A percentile compares a stretch with the other conserved stretches of the same genome.
phyloP scores from a whole-genome alignment of 805 yeast species.

The Cyberlindnera subsufficiens region DNA sequence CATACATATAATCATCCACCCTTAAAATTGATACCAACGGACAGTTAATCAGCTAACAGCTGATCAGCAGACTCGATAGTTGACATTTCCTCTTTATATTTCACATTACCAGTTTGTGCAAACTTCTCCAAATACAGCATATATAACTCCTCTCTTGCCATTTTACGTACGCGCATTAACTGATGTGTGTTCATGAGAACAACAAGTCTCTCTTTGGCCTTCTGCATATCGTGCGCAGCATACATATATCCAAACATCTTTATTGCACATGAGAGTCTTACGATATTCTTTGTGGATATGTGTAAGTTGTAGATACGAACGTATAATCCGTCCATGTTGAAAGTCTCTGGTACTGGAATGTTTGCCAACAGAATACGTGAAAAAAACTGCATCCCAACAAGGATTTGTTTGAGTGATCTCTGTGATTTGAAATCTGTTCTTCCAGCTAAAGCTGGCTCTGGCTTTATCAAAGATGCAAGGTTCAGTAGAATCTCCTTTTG shows the following conservation, averaged over 20 bases:
- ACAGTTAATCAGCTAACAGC: neutral
- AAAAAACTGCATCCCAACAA: conserved; percentile 22
- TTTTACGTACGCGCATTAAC: conserved; percentile 26
- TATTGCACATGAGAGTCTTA: conserved; percentile 34
- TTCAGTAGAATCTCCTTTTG: conserved; percentile 16
- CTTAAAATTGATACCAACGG: conserved; percentile 1
- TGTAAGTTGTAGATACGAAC: conserved; percentile 51
- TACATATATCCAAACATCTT: conserved; percentile 38
- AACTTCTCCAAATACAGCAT: conserved; percentile 28
- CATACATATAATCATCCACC: neutral
- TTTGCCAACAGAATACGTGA: conserved; percentile 18
- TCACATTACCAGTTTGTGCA: conserved; percentile 28
- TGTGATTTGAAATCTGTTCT: conserved; percentile 7
- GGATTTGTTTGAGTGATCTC: conserved; percentile 13
- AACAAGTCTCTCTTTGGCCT: conserved; percentile 17
- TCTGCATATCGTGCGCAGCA: conserved; percentile 8
- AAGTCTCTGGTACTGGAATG: conserved; percentile 14
- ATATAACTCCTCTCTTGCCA: conserved; percentile 38
- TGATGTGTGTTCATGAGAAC: conserved; percentile 30
- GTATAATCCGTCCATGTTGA: conserved; percentile 31
- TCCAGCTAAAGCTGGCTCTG: conserved; percentile 6
- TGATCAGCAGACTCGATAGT: neutral
- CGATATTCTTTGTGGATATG: conserved; percentile 37
- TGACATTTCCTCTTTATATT: conserved; percentile 15
- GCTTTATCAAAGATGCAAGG: conserved; percentile 25